Evolutionary conservation across 805 yeast species (phyloP).

Genomic region (Phaffomyces antillensis): DNA sequence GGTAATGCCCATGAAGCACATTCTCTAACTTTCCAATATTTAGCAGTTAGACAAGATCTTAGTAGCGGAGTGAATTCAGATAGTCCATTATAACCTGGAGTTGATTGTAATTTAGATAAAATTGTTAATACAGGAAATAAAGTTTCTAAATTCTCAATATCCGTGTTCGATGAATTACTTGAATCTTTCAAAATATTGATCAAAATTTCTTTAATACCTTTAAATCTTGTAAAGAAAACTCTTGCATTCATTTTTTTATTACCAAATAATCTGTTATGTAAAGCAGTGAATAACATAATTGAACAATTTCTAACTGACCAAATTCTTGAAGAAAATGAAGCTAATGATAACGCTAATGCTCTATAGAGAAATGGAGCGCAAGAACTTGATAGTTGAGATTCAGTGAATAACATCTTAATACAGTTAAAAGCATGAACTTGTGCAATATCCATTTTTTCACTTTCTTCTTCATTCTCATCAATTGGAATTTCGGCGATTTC

Average conservation of each 20-base stretch:
- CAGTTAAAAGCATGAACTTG: constrained; percentile 94
- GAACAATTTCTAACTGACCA: constrained; percentile 94
- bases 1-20: constrained; percentile 71
- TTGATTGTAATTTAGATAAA: constrained; percentile 58
- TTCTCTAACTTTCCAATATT: constrained; percentile 80
- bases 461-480: constrained; percentile 38
- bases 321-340: constrained; percentile 52
- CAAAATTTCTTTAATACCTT: constrained; percentile 44
- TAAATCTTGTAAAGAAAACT: constrained; percentile 62
- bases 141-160: constrained; percentile 40
- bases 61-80: constrained; percentile 45
- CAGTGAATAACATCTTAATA: constrained; percentile 66
- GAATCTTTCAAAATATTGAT: constrained; percentile 33
- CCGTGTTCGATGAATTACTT: constrained; percentile 8
- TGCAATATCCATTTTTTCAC: constrained; percentile 63
- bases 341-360: constrained; percentile 55
- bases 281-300: constrained; percentile 82
- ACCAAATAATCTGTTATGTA: constrained; percentile 78
- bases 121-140: constrained; percentile 73
- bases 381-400: constrained; percentile 51
- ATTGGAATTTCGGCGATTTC: constrained; percentile 48
- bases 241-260: constrained; percentile 48
- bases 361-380: constrained; percentile 46
- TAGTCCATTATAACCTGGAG: constrained; percentile 47
- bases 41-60: constrained; percentile 39